A percentile compares a stretch with the other conserved stretches of the same genome.
Conservation (phyloP, 2,329 filamentous ascomycete genomes). For the Cladosporium austrohemisphaericum region DNA sequence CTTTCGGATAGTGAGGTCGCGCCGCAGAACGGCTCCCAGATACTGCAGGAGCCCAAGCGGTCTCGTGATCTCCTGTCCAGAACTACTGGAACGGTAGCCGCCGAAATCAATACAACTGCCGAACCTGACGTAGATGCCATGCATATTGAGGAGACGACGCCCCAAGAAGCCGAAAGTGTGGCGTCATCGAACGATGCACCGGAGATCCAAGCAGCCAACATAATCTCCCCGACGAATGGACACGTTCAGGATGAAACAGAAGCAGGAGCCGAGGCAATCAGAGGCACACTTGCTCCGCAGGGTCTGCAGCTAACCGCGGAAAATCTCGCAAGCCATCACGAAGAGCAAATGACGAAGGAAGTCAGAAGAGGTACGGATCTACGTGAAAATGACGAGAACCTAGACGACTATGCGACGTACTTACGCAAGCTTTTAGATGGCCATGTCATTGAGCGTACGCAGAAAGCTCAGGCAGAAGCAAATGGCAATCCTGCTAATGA, state of each 20-base stretch:
- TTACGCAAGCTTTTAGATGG: constrained; percentile 20
- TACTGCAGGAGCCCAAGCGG: no score
- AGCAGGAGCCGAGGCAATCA: constrained; percentile 2
- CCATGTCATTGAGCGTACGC: not conserved
- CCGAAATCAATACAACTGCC: no score
- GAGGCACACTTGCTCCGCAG: not conserved
- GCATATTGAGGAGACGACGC: no score
- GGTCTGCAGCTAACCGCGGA: constrained; percentile 28
- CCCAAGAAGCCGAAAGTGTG: no score
- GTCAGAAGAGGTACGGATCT: constrained; percentile 28
- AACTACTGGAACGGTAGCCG: no score
- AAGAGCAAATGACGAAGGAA: constrained; percentile 20
- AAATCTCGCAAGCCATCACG: constrained; percentile 33
- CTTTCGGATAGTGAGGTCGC: not conserved
- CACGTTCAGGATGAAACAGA: not conserved
- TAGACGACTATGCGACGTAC: constrained; percentile 24
- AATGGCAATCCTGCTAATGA: not conserved
- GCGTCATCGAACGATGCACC: no score
- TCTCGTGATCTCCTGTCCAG: no score
- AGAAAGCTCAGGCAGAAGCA: not conserved
- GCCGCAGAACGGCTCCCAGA: not conserved
- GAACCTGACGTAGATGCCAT: no score
- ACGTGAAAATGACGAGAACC: constrained; percentile 28
- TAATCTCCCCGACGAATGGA: not conserved
- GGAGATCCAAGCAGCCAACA: not conserved